phyloP scores from a whole-genome alignment of 768 basidiomycete genomes.

The Mycena polygramma region DNA sequence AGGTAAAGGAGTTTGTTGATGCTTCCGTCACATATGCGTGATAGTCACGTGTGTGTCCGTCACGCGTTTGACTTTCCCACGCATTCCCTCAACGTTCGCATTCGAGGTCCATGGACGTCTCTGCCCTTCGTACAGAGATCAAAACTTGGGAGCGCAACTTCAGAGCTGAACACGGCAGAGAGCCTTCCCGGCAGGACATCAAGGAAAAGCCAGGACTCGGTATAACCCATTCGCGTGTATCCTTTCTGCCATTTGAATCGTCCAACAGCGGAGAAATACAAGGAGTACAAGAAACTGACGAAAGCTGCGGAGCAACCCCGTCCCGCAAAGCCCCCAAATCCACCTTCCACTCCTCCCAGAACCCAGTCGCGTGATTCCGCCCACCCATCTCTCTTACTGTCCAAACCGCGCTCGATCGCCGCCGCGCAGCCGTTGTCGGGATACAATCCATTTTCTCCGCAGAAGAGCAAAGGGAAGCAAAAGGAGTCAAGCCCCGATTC shows the following conservation, averaged over 20 bases:
- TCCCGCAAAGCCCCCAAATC: slow-evolving; percentile 35
- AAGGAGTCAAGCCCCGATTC: slow-evolving; percentile 44
- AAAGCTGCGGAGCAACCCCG: slow-evolving; percentile 52
- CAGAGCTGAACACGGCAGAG: slow-evolving; percentile 63
- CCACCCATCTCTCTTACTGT: slow-evolving; percentile 54
- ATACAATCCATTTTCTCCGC: slow-evolving; percentile 86
- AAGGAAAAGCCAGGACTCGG: slow-evolving; percentile 72
- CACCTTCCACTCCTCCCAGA: slow-evolving; percentile 56
- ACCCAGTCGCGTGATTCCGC: slow-evolving; percentile 46
- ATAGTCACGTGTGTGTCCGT: background rate
- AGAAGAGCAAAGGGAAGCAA: slow-evolving; percentile 71
- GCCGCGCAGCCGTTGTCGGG: slow-evolving; percentile 65
- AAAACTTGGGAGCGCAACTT: slow-evolving; percentile 86
- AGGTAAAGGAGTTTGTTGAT: background rate
- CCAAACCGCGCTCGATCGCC: slow-evolving; percentile 65
- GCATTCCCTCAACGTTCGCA: background rate
- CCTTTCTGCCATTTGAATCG: slow-evolving; percentile 35
- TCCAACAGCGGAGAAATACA: slow-evolving; percentile 80
- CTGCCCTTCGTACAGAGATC: slow-evolving; percentile 73
- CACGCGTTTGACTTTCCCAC: slow-evolving; percentile 1
- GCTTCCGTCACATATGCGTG: slow-evolving; percentile 6
- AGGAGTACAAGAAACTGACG: slow-evolving; percentile 81
- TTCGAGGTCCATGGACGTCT: slow-evolving; percentile 44
- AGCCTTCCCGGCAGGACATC: slow-evolving; percentile 80
- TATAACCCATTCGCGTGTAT: slow-evolving; percentile 50